A percentile compares a stretch with the other conserved stretches of the same genome.
Evolutionary conservation across 2,329 filamentous ascomycete species (phyloP).

Genomic region (Venturia nashicola): DNA sequence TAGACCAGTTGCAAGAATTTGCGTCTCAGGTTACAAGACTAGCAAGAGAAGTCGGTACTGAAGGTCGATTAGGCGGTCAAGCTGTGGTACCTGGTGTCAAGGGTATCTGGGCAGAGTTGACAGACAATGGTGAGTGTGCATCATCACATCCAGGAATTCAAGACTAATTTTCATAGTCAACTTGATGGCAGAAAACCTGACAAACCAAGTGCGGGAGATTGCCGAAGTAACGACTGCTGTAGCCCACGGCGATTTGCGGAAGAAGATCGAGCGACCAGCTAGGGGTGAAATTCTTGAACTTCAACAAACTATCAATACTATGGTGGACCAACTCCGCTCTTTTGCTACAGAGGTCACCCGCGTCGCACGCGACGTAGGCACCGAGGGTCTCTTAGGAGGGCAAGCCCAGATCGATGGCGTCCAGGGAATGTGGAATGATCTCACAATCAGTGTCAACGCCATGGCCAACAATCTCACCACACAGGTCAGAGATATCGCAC

Average conservation of each 20-base stretch:
- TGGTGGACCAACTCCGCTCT: slow-evolving; percentile 54
- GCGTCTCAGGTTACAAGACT: slow-evolving; percentile 92
- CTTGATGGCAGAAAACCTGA: slow-evolving; percentile 96
- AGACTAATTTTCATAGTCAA: slow-evolving; percentile 51
- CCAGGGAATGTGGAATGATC: slow-evolving; percentile 54
- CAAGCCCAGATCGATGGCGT: slow-evolving; percentile 54
- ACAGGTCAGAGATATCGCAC: slow-evolving; percentile 40
- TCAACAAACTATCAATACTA: slow-evolving; percentile 72
- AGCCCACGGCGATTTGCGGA: slow-evolving; percentile 82
- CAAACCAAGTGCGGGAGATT: slow-evolving; percentile 94
- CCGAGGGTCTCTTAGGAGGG: slow-evolving; percentile 50
- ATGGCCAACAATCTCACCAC: slow-evolving; percentile 42
- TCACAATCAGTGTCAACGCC: slow-evolving; percentile 44
- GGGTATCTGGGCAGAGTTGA: slow-evolving; percentile 95
- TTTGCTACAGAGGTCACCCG: slow-evolving; percentile 54
- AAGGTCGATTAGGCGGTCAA: slow-evolving; percentile 86
- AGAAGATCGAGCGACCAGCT: slow-evolving; percentile 90
- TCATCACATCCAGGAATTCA: slow-evolving; percentile 10
- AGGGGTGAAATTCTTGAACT: slow-evolving; percentile 89
- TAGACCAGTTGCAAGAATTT: slow-evolving; percentile 94
- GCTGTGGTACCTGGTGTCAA: slow-evolving; percentile 88
- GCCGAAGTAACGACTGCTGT: slow-evolving; percentile 94
- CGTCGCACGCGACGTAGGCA: slow-evolving; percentile 52
- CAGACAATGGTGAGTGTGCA: slow-evolving; percentile 37
- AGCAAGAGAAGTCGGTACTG: slow-evolving; percentile 89